Conservation (phyloP, 129 eudicot species). For the Chrysanthemum seticuspe region DNA sequence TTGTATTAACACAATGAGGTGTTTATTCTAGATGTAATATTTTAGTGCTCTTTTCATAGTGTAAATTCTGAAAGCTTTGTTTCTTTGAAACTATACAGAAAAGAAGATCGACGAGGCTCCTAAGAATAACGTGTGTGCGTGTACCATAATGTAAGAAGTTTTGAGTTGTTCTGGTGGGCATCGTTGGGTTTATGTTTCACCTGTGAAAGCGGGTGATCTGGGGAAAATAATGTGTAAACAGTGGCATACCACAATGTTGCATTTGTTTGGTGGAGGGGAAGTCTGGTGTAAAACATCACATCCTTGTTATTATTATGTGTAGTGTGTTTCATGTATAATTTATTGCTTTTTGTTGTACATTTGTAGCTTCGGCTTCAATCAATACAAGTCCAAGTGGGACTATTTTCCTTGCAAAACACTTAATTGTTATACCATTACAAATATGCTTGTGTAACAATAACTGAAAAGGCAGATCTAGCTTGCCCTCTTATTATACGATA, state of each 20-base stretch:
- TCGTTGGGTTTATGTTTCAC: conserved; percentile 12
- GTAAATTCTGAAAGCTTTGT: conserved; percentile 16
- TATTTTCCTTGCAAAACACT: conserved; percentile 24
- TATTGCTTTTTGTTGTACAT: conserved; percentile 37
- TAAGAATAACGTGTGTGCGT: conserved; percentile 59
- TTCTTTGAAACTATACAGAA: conserved; percentile 38
- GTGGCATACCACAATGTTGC: conserved; percentile 31
- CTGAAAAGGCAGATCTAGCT: conserved; percentile 4
- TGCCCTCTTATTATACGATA: not conserved
- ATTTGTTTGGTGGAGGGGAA: conserved; percentile 30
- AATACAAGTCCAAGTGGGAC: conserved; percentile 36
- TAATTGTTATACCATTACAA: not conserved
- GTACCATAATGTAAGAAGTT: conserved; percentile 67
- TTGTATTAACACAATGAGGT: not conserved
- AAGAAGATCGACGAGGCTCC: conserved; percentile 86
- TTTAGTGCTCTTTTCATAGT: not conserved
- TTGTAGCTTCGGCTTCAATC: conserved; percentile 37
- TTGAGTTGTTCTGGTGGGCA: conserved; percentile 30
- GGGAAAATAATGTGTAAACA: conserved; percentile 54
- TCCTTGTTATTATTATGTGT: conserved; percentile 32
- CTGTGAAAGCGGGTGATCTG: conserved; percentile 39
- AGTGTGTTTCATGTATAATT: conserved; percentile 38
- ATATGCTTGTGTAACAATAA: not conserved
- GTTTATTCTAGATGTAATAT: not conserved
- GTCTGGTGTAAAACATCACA: conserved; percentile 3